Evolutionary conservation across 1,284 basidiomycete species (phyloP).

Genomic region (Microbotryum violaceum): DNA sequence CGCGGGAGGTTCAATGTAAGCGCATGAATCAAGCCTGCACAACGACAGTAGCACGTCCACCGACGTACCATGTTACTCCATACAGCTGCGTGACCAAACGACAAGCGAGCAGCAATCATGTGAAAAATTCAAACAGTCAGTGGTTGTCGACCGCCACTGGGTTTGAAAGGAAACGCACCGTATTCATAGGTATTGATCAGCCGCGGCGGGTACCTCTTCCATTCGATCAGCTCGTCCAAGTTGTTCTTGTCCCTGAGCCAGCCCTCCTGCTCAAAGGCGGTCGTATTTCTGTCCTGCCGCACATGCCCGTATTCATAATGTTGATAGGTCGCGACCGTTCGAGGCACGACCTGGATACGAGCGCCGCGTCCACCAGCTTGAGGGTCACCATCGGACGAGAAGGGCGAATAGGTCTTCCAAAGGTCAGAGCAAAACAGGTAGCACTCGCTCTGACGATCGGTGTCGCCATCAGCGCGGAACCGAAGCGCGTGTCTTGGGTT

Average conservation of each 20-base stretch:
- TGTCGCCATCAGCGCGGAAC: constrained; percentile 11
- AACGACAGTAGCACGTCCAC: too few relatives aligned
- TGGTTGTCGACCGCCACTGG: too few relatives aligned
- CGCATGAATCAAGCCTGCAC: too few relatives aligned
- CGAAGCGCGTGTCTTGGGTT: constrained; percentile 27
- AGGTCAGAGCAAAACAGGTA: constrained; percentile 23
- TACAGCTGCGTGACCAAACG: too few relatives aligned
- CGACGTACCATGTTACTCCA: too few relatives aligned
- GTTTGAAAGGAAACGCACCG: constrained; percentile 5
- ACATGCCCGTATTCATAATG: constrained; percentile 13
- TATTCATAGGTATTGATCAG: constrained; percentile 18
- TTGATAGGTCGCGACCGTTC: constrained; percentile 13
- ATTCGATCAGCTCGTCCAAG: constrained; percentile 15
- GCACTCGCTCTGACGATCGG: constrained; percentile 23
- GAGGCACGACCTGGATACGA: constrained; percentile 20
- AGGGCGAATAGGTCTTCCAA: constrained; percentile 11
- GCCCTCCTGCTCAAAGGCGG: constrained; percentile 13
- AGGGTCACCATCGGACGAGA: background rate
- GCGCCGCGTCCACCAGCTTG: constrained; percentile 6
- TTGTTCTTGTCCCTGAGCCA: background rate
- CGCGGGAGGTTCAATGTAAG: too few relatives aligned
- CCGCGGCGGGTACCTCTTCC: constrained; percentile 17
- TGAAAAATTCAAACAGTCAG: too few relatives aligned
- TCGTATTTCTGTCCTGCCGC: constrained; percentile 17
- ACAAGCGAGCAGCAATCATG: too few relatives aligned